Evolutionary conservation across 257 asterid genomes (phyloP).

Genomic region (Datura wrightii): DNA sequence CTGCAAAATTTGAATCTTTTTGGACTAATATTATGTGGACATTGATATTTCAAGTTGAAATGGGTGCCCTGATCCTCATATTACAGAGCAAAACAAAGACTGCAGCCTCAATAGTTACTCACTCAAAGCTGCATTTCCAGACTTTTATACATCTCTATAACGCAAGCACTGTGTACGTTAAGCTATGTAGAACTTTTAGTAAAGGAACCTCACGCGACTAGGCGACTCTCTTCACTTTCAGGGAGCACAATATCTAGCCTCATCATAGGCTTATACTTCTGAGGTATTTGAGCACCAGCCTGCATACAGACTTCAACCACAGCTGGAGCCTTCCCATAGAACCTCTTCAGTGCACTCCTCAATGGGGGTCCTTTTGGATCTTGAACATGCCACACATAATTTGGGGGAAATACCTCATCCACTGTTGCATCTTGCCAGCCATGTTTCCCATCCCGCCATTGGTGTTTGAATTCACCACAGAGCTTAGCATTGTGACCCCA

Average conservation of each 20-base stretch:
- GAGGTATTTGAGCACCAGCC: slow-evolving; percentile 86
- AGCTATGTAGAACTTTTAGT: background rate
- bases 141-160: background rate
- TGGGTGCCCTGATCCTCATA: background rate
- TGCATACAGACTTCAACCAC: slow-evolving; percentile 82
- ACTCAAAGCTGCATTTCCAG: background rate
- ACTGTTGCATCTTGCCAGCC: slow-evolving; percentile 98
- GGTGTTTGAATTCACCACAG: slow-evolving; percentile 94
- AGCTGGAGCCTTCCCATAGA: slow-evolving; percentile 92
- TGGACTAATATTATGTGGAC: background rate
- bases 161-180: background rate
- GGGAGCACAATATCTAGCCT: slow-evolving; percentile 90
- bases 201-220: slow-evolving; percentile 57
- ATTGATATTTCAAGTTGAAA: slow-evolving; percentile 11
- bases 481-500: slow-evolving; percentile 97
- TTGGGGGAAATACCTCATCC: slow-evolving; percentile 88
- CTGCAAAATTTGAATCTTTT: background rate
- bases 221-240: slow-evolving; percentile 64
- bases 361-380: slow-evolving; percentile 74
- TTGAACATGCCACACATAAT: slow-evolving; percentile 79
- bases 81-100: background rate
- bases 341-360: slow-evolving; percentile 63
- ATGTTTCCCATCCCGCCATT: slow-evolving; percentile 96
- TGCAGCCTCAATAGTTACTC: background rate
- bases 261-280: slow-evolving; percentile 80